Evolutionary conservation across 768 basidiomycete species (phyloP), one percentile per base, ranked within the genome.

Genomic region (Kwoniella europaea): DNA sequence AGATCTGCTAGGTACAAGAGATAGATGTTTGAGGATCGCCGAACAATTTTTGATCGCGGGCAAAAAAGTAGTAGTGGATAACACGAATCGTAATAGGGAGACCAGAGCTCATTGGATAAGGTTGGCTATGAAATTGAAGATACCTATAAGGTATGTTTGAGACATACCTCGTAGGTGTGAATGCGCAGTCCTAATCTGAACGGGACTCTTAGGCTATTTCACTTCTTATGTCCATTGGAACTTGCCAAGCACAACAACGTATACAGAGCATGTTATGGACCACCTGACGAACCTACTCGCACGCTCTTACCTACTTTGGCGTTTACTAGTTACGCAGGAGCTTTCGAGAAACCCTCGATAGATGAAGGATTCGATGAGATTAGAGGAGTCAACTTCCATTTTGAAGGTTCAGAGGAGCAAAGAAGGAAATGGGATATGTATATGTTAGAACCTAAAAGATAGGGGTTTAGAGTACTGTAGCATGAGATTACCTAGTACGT

Each of bases 231-330:
- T 55, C 88, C 91, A 10, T 75, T 88, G n/a, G 91, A 93, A 57
- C 86, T 96, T 7, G 92, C 92, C 2, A 92, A 90, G 90, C 96
- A 98, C 83, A 97, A 98, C 82, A 95, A 95, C 77, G 83, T 94
- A 9, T 97, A 96, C 79, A 88, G 95, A 41, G 89, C 92, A 46
- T 92, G 76, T 57, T 72, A 84, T 62, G 82, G 76, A 12, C 71
- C 79, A 1, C 55, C 62, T 24, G 71, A 71, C 24, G 74, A 82
- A 57, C 54, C 63, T 24, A 50, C 57, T 41, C 60, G 80, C 42
- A 63, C 74, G 13, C 74, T 82, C 12, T 63, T 84, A 10, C 82
- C 82, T 12, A 41, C 67, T 18, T 63, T 74, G 16, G 84, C 85
- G 10, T 84, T 85, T 69, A 52, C 20, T 3, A 52, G 64, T 0